Evolutionary conservation across 352 stramenopile genomes (phyloP), one percentile per base, ranked within the genome.

Genomic region (Pythium phragmiticola): DNA sequence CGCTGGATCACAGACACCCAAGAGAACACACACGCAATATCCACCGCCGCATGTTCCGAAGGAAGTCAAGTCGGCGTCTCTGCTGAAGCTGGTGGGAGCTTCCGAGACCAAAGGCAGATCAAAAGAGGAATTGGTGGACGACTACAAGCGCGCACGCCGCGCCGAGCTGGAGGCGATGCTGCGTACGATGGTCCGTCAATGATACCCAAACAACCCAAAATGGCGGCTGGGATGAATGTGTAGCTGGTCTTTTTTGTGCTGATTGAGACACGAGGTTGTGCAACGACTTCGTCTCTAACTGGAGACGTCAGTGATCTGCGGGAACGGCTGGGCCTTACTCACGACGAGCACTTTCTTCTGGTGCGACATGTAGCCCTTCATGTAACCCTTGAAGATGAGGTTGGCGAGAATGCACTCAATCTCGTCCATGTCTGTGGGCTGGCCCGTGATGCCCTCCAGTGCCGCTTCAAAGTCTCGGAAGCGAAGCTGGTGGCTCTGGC

Each of bases 351-450:
- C 89, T 71, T 97, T 97, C 76, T 98, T 98, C 62, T 92, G 83
- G 77, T 99, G 95, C 54, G 91, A 98, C 74, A 99, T 96, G 81
- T 99, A 99, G 16, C 96, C 96, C 56, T 97, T 96, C 68, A 99
- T 84, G 72, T 97, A 97, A 36, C 94, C 90, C 64, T 97, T 97
- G 73, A 96, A 98, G 70, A 99, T 99, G 41, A 99, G 80, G 75
- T 99, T 99, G 30, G 94, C 92, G 37, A 99, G 73, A 55, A 98
- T 90, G 60, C 96, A 99, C 78, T 99, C 96, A 48, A 99, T 90
- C 78, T 98, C 94, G 68, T 98, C 92, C 74, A 98, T 90, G 68
- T 98, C 92, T 56, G 96, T 98, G 0, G 77, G 66, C 30, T 90
- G 75, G 42, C 91, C 91, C 0, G 88, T 90, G 47, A 97, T 72